phyloP scores from a whole-genome alignment of 495 filamentous ascomycete species.

The Penicillium verhagenii region DNA sequence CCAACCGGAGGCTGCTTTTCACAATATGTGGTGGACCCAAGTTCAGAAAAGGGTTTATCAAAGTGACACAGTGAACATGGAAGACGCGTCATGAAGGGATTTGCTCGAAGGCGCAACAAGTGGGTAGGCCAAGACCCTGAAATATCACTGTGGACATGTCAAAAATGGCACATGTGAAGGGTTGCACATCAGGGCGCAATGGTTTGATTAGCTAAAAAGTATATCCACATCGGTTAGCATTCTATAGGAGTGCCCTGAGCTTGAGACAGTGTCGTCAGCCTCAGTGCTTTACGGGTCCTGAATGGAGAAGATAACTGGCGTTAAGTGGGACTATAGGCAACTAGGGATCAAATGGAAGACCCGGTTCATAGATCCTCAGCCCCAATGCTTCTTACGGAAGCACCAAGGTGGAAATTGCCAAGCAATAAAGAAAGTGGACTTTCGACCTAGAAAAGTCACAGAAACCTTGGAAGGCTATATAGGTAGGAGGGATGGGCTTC shows the following conservation, averaged over 20 bases:
- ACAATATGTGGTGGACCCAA: not conserved
- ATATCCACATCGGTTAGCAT: constrained; percentile 1
- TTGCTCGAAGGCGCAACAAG: not conserved
- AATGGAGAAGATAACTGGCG: not conserved
- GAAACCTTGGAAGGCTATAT: not conserved
- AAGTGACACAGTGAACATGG: not conserved
- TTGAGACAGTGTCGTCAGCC: constrained; percentile 9
- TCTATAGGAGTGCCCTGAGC: constrained; percentile 1
- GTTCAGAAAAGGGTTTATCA: not conserved
- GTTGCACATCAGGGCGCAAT: not conserved
- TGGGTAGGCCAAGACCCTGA: constrained; percentile 4
- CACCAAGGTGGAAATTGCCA: not conserved
- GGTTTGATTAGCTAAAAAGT: too few relatives aligned
- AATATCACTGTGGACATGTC: not conserved
- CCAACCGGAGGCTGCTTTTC: not conserved
- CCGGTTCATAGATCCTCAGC: not conserved
- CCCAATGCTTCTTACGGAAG: not conserved
- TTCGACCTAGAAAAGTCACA: not conserved
- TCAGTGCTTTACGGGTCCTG: not conserved
- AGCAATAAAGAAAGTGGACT: not conserved
- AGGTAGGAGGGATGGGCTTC: not conserved
- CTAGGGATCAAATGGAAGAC: not conserved
- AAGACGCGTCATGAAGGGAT: not conserved
- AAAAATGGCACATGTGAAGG: too few relatives aligned
- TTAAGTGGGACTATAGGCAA: not conserved